phyloP scores from a whole-genome alignment of 345 rosid species.

The Odontarrhena argentea region DNA sequence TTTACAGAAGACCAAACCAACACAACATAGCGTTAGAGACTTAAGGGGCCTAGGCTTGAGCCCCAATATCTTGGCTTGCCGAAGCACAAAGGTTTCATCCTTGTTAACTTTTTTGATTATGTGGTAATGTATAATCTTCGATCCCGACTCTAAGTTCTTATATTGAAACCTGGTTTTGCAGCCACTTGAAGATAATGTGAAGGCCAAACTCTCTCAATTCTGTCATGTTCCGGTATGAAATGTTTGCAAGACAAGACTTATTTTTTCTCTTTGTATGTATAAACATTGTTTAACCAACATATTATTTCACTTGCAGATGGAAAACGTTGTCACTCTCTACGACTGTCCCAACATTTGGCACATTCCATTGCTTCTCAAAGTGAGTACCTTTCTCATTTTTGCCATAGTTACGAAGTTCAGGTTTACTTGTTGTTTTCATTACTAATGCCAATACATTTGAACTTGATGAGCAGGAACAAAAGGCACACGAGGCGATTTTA shows the following conservation, averaged over 20 bases:
- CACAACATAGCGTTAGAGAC: conserved; percentile 91
- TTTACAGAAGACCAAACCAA: conserved; percentile 94
- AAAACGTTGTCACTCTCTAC: conserved; percentile 73
- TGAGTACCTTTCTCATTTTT: conserved; percentile 42
- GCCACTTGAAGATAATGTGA: conserved; percentile 88
- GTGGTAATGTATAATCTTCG: not conserved
- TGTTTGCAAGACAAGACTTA: not conserved
- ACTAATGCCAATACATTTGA: conserved; percentile 1
- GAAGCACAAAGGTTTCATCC: conserved; percentile 69
- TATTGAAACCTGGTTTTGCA: conserved; percentile 39
- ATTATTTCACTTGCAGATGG: conserved; percentile 52
- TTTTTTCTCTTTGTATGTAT: conserved; percentile 13
- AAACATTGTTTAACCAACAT: conserved; percentile 6
- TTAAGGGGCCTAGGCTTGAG: conserved; percentile 86
- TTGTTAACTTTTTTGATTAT: not conserved
- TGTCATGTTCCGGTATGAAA: conserved; percentile 83
- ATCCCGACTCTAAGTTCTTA: conserved; percentile 26
- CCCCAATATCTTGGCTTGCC: conserved; percentile 90
- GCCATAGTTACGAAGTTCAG: not conserved
- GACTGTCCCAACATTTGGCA: conserved; percentile 99
- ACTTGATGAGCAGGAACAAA: conserved; percentile 72
- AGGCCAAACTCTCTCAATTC: conserved; percentile 84
- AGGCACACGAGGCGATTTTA: conserved; percentile 88
- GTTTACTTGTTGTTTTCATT: not conserved
- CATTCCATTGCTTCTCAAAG: conserved; percentile 83